phyloP scores from a whole-genome alignment of 2,329 filamentous ascomycete genomes.

The Arachnomyces sp. region DNA sequence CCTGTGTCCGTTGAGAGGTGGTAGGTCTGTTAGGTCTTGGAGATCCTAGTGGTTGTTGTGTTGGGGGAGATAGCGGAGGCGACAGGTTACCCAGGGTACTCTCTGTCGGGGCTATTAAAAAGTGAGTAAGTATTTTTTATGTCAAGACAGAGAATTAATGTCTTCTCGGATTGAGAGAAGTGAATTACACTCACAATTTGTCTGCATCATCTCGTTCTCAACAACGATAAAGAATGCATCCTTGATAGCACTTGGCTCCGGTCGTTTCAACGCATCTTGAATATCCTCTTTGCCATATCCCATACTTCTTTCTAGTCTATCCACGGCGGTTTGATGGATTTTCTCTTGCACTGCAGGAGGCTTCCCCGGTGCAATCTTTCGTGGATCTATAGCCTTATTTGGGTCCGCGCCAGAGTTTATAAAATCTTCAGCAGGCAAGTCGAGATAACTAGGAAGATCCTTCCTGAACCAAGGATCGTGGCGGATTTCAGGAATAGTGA shows the following conservation, averaged over 20 bases:
- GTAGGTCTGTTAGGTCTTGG: slow-evolving; percentile 14
- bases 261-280: slow-evolving; percentile 81
- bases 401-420: slow-evolving; percentile 90
- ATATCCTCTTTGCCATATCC: slow-evolving; percentile 93
- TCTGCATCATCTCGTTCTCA: slow-evolving; percentile 96
- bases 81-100: slow-evolving; percentile 20
- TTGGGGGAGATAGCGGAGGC: slow-evolving; percentile 21
- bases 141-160: background rate
- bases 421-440: slow-evolving; percentile 83
- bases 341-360: slow-evolving; percentile 75
- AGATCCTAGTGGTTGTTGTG: slow-evolving; percentile 19
- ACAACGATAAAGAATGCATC: slow-evolving; percentile 97
- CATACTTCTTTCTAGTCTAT: slow-evolving; percentile 97
- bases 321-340: slow-evolving; percentile 83
- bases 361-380: slow-evolving; percentile 71
- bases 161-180: background rate
- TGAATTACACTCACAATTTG: slow-evolving; percentile 62
- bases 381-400: slow-evolving; percentile 79
- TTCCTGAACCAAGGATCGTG: slow-evolving; percentile 90
- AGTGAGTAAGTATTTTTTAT: slow-evolving; percentile 9
- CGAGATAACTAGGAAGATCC: slow-evolving; percentile 77
- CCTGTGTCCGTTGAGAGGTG: slow-evolving; percentile 14
- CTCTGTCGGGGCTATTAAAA: slow-evolving; percentile 28
- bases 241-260: slow-evolving; percentile 96
- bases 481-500: slow-evolving; percentile 88